phyloP scores from a whole-genome alignment of 495 filamentous ascomycete species.

The Hypoxylon subgilvum region DNA sequence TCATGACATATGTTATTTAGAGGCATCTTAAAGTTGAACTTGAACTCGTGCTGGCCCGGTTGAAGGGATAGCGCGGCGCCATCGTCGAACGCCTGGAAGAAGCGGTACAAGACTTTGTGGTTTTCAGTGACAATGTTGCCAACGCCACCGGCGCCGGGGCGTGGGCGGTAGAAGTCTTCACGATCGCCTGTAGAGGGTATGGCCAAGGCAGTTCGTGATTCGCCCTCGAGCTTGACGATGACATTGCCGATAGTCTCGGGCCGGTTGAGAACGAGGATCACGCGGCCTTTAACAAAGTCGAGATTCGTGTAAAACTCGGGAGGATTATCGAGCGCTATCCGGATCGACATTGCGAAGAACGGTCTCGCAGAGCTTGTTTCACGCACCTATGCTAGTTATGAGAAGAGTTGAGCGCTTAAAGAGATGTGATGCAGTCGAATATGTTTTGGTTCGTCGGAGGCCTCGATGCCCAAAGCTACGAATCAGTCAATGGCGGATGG shows the following conservation, averaged over 20 bases:
- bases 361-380: not conserved
- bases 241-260: constrained; percentile 76
- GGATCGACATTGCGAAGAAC: constrained; percentile 69
- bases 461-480: constrained; percentile 15
- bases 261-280: constrained; percentile 68
- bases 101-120: constrained; percentile 68
- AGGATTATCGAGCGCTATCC: constrained; percentile 74
- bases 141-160: constrained; percentile 14
- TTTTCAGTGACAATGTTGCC: constrained; percentile 54
- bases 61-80: constrained; percentile 68
- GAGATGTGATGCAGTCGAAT: not conserved
- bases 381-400: not conserved
- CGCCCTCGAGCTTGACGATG: constrained; percentile 92
- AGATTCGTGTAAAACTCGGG: constrained; percentile 86
- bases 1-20: constrained; percentile 87
- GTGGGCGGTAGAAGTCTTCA: constrained; percentile 32
- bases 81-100: constrained; percentile 80
- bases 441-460: constrained; percentile 12
- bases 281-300: constrained; percentile 71
- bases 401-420: not conserved
- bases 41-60: constrained; percentile 82
- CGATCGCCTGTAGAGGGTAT: constrained; percentile 31
- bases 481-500: constrained; percentile 8
- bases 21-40: constrained; percentile 90
- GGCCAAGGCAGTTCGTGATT: constrained; percentile 68